Percentiles rank a stretch among this genome's conserved stretches.
Evolutionary conservation across 2,329 filamentous ascomycete genomes (phyloP).

Genomic region (Fusarium sp.): DNA sequence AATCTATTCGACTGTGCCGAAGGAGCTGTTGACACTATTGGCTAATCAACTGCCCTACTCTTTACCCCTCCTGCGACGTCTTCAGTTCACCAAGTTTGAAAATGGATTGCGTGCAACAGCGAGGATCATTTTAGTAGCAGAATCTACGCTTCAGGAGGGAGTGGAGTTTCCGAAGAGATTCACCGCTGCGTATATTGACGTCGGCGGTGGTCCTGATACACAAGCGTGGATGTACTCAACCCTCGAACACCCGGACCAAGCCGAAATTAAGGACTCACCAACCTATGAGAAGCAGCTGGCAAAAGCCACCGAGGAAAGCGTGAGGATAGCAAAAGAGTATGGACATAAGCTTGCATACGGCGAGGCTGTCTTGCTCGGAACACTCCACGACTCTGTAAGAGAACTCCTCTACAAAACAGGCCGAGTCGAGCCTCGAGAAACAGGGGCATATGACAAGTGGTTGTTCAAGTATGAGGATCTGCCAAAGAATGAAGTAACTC

Average conservation of each 20-base stretch:
- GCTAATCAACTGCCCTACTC: slow-evolving; percentile 67
- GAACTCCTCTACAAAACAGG: slow-evolving; percentile 45
- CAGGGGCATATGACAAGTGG: slow-evolving; percentile 67
- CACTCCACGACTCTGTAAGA: slow-evolving; percentile 51
- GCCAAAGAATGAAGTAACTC: slow-evolving; percentile 50
- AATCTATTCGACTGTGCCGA: slow-evolving; percentile 51
- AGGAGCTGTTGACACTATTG: slow-evolving; percentile 62
- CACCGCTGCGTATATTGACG: slow-evolving; percentile 72
- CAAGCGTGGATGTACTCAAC: slow-evolving; percentile 74
- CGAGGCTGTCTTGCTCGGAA: slow-evolving; percentile 55
- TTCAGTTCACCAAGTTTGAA: slow-evolving; percentile 67
- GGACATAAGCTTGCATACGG: slow-evolving; percentile 35
- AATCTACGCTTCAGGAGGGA: background rate
- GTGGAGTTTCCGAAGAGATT: slow-evolving; percentile 53
- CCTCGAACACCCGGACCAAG: slow-evolving; percentile 55
- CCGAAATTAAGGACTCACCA: slow-evolving; percentile 15
- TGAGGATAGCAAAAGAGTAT: slow-evolving; percentile 47
- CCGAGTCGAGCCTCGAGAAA: slow-evolving; percentile 47
- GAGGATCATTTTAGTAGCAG: slow-evolving; percentile 58
- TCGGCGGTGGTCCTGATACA: slow-evolving; percentile 71
- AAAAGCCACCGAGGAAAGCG: slow-evolving; percentile 49
- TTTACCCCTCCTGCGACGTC: slow-evolving; percentile 71
- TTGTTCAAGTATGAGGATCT: slow-evolving; percentile 65
- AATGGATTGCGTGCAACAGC: slow-evolving; percentile 59
- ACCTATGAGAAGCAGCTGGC: slow-evolving; percentile 54